Conservation (phyloP, 176 grass and related monocot species). For the Aegilops umbellulata region DNA sequence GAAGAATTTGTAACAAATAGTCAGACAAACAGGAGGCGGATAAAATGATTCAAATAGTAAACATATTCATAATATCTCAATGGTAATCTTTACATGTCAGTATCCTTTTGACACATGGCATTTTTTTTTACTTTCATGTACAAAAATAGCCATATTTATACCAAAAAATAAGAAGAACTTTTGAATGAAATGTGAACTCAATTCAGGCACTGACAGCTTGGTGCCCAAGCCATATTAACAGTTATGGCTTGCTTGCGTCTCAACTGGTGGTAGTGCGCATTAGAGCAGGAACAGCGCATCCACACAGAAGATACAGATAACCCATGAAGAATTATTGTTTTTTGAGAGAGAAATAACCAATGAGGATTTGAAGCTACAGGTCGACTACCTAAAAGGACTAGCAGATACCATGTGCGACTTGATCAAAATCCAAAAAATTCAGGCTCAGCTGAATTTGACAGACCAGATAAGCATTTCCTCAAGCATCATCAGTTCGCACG, state of each 20-base stretch:
- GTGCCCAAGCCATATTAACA: background rate
- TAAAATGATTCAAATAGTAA: constrained; percentile 24
- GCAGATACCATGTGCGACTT: background rate
- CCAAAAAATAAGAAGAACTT: background rate
- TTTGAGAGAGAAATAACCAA: background rate
- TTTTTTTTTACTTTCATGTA: constrained; percentile 1
- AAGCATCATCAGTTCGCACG: constrained; percentile 1
- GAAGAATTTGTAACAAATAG: constrained; percentile 39
- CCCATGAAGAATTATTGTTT: too few species aligned
- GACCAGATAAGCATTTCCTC: background rate
- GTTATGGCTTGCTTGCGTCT: background rate
- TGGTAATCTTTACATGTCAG: background rate
- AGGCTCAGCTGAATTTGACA: background rate
- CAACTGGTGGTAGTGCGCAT: background rate
- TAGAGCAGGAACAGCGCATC: background rate
- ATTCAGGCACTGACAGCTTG: constrained; percentile 1
- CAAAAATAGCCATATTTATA: background rate
- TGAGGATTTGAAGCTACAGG: constrained; percentile 6
- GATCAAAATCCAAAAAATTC: background rate
- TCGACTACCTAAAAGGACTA: background rate
- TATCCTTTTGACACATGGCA: background rate
- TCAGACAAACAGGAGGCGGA: constrained; percentile 31
- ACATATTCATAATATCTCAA: constrained; percentile 5
- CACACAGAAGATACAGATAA: background rate
- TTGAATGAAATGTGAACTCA: background rate